Evolutionary conservation across 106 monocot species (phyloP), one percentile per base, ranked within the genome.

Genomic region (Dendrobium chrysotoxum): DNA sequence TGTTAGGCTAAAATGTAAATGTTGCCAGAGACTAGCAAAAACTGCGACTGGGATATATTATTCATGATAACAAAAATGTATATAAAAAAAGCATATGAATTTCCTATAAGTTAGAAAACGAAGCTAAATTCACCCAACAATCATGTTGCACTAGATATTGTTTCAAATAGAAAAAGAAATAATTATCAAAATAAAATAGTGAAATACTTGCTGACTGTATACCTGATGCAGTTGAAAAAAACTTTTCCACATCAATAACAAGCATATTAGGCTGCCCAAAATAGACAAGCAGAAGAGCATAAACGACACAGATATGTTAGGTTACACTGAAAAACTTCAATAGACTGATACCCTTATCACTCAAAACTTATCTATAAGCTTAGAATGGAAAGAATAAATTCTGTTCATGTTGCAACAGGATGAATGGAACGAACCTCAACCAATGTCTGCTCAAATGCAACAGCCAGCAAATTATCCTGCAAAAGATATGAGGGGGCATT

Each of bases 401-500:
- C 38, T 71, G 46, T 11, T 31, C 31, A 31, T 31, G 0, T 31
- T 31, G 31, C 31, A 54, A 75, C 40, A 28, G 68, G 16, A 72
- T 47, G 47, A 57, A 16, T 25, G 28, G 35, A 39, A 77, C 85
- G 41, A 77, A 96, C 96, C 96, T 93, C 93, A 80, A 96, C 93
- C 47, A 96, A 82, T 57, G 93, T 92, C 79, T 96, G 88, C 82
- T 88, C 89, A 92, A 96, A 93, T 80, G 92, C 96, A 74, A 87
- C 77, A 84, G 89, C 86, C 61, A 97, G 74, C 73, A 97, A 35
- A 72, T 90, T 92, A 73, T 94, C 94, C 94, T 97, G 86, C 15
- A 79, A 79, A 8, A 42, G 7, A 79, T 17, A 38, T 80, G 5
- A 67, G 8, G 9, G 61, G 38, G 25, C 70, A 82, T 35, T 17